These are phyloP conservation scores for Trichoderma semiorbis DNA, from an alignment of 2,329 filamentous ascomycete genomes.

Conservation along the genomic window DNA sequence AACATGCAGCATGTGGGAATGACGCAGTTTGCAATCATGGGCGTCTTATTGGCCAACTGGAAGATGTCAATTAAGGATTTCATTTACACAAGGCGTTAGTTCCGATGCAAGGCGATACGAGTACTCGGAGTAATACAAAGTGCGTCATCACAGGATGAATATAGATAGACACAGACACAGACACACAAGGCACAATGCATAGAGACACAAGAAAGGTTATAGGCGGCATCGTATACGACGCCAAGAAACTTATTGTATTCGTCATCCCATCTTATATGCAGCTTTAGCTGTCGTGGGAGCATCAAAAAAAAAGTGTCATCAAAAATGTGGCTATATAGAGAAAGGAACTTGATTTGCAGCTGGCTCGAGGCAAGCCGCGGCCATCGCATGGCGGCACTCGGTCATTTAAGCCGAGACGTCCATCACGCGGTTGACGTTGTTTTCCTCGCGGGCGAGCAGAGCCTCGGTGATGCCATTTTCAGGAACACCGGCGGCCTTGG, in stretches of 20 bases:
- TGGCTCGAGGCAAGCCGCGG: neutral
- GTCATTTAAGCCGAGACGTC: conserved; percentile 27
- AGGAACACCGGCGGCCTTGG: conserved; percentile 45
- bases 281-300: neutral
- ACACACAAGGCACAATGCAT: no score
- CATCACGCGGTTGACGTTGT: conserved; percentile 30
- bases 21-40: neutral
- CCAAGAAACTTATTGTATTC: neutral
- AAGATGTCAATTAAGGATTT: neutral
- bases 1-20: neutral
- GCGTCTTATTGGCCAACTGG: neutral
- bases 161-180: no score
- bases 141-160: neutral
- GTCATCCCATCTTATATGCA: neutral
- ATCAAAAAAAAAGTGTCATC: neutral
- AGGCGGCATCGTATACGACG: conserved; percentile 5
- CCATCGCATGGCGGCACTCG: neutral
- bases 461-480: conserved; percentile 51
- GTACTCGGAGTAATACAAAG: neutral
- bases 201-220: neutral
- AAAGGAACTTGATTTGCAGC: conserved; percentile 13
- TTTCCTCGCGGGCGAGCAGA: conserved; percentile 54
- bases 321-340: neutral
- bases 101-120: neutral
- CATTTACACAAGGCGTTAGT: neutral